A percentile compares a stretch with the other conserved stretches of the same genome.
phyloP scores from a whole-genome alignment of 2,329 filamentous ascomycete species.

The Epichloe scottii region DNA sequence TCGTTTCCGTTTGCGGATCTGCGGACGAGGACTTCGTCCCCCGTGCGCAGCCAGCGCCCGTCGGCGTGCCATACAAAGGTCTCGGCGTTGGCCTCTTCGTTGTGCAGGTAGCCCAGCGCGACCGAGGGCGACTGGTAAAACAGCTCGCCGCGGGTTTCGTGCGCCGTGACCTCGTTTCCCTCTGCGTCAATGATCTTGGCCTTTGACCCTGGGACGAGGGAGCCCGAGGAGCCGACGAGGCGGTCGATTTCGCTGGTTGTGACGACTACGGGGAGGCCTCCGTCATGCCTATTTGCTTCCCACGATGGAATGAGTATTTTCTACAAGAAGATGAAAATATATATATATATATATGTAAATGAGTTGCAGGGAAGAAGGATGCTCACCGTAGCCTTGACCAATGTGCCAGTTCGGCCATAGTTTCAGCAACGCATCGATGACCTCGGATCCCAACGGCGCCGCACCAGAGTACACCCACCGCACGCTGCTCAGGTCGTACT shows the following conservation, averaged over 20 bases:
- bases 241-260: conserved; percentile 46
- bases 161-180: conserved; percentile 53
- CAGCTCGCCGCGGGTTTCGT: conserved; percentile 68
- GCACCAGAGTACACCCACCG: conserved; percentile 56
- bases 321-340: too few species aligned
- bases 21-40: conserved; percentile 67
- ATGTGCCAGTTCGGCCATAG: conserved; percentile 53
- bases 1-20: conserved; percentile 55
- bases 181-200: conserved; percentile 54
- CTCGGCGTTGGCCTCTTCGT: conserved; percentile 68
- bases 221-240: conserved; percentile 56
- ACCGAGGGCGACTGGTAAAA: conserved; percentile 66
- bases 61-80: conserved; percentile 59
- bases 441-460: conserved; percentile 60
- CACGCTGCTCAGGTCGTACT: conserved; percentile 61
- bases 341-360: too few species aligned
- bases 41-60: conserved; percentile 68
- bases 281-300: conserved; percentile 44
- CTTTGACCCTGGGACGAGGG: conserved; percentile 48
- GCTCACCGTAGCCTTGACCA: conserved; percentile 65
- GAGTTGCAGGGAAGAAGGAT: too few species aligned
- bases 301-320: background rate
- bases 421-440: conserved; percentile 46
- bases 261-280: conserved; percentile 58
- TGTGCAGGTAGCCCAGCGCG: conserved; percentile 75